Base-by-base conservation (phyloP, 2,329 filamentous ascomycete genomes). In the Pseudopyricularia javanii region DNA sequence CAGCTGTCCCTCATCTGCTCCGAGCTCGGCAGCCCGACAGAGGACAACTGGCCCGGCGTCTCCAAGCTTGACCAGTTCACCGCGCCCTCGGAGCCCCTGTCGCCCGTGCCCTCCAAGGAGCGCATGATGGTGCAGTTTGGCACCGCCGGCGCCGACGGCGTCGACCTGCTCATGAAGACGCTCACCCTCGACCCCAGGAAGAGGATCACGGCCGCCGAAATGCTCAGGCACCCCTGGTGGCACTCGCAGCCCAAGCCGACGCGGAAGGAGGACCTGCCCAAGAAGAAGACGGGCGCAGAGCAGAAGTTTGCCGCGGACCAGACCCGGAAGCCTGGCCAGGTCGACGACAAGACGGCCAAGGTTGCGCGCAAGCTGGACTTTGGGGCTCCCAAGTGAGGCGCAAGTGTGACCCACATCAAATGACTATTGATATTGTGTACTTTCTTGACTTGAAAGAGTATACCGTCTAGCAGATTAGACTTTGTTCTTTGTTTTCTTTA, bases 31-130 rank as follows among this genome's bases (percentile, higher is more conserved):
- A 94, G 90, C 0, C 93, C 93, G 0, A 93, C 83, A 4, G 93
- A 98, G 64, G 88, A 93, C 15, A 91, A 90, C 65, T 98, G 93
- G 93, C 91, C 93, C 1, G 91, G 91, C 28, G 91, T 98, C 7
- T 83, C 83, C 4, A 82, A 82, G 57, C 74, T 98, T 11, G 82
- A 83, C 14, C 85, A 85, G 55, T 98, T 93, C 68, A 80, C 90
- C n/a, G 78, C 86, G 1, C 77, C 85, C 1, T 71, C 56, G 62
- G 61, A 60, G 58, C 59, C 79, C 53, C 67, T 70, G 53, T 75
- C 82, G 56, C 72, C 80, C 60, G 60, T 88, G 67, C 78, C 80
- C 56, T 80, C 81, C 1, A 78, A 79, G 56, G 82, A 86, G 53
- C 85, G 85, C 63, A 96, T 88, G 73, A 75, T 85, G 63, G 72